Evolutionary conservation across 164 flowering plant genomes (phyloP).

Genomic region (Aristolochia californica): DNA sequence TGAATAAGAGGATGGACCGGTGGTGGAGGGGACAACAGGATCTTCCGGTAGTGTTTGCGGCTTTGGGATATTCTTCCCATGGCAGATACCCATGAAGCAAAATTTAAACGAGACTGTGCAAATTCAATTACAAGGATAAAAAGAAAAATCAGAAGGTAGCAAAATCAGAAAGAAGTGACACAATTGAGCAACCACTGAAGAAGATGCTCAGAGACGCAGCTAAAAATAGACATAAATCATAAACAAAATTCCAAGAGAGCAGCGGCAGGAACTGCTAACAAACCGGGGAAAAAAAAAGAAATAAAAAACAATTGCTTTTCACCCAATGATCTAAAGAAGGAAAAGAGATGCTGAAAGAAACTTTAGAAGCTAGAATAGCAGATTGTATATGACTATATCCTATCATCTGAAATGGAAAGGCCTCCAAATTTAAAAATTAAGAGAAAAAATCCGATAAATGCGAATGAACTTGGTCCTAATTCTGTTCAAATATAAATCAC

Average conservation of each 20-base stretch:
- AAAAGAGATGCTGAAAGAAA: not conserved
- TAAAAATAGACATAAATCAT: no score
- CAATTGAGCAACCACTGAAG: no score
- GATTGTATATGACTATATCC: not conserved
- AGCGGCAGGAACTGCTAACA: not conserved
- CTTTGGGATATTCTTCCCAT: constrained; percentile 51
- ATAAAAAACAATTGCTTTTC: not conserved
- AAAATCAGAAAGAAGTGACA: not conserved
- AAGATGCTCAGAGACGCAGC: no score
- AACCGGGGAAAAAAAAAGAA: not conserved
- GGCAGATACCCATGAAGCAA: constrained; percentile 74
- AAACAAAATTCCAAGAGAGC: no score
- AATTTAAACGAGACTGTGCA: not conserved
- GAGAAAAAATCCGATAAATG: not conserved
- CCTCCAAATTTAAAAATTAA: not conserved
- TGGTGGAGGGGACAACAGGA: constrained; percentile 12
- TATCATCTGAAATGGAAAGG: no score
- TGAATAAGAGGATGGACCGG: constrained; percentile 15
- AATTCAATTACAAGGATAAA: not conserved
- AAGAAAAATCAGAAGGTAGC: not conserved
- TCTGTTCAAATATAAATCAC: no score
- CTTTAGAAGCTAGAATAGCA: not conserved
- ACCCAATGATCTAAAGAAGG: not conserved
- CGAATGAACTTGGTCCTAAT: no score
- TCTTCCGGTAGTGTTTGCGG: constrained; percentile 18